These are phyloP conservation scores for Eimeria mitis DNA, from an alignment of 169 alveolate genomes.

Conservation along the genomic window DNA sequence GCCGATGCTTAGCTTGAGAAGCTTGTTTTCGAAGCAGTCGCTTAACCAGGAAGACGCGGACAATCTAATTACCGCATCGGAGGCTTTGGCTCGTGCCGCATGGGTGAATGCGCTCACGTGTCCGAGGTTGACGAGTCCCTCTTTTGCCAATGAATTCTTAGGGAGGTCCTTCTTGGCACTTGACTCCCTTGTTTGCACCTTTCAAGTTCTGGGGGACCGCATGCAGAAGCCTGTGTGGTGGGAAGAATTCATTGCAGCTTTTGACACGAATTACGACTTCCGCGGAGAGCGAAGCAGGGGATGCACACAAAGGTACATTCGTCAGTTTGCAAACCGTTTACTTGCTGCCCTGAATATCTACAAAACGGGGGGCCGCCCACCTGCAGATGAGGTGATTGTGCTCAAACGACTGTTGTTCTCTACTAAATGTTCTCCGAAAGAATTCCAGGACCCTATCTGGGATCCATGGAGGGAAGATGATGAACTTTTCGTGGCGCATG, in stretches of 20 bases:
- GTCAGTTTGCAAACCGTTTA: not conserved
- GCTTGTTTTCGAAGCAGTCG: not conserved
- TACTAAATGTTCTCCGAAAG: not conserved
- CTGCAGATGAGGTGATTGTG: not conserved
- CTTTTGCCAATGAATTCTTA: not conserved
- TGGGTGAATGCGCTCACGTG: not conserved
- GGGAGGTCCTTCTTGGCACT: not conserved
- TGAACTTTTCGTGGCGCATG: not conserved
- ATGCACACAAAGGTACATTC: too few species aligned
- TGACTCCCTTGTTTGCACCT: not conserved
- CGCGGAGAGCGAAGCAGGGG: too few species aligned
- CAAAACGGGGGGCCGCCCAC: not conserved
- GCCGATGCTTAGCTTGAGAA: not conserved
- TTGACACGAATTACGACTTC: not conserved
- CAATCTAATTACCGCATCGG: not conserved
- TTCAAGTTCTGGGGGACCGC: not conserved
- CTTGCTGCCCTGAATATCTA: conserved; percentile 9
- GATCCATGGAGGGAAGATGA: conserved; percentile 28
- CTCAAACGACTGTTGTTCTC: not conserved
- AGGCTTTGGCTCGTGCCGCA: not conserved
- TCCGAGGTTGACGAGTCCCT: not conserved
- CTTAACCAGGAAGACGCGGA: conserved; percentile 7
- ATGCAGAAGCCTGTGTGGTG: conserved; percentile 3
- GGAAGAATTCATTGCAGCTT: not conserved
- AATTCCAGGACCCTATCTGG: not conserved